Conservation (phyloP, 768 basidiomycete genomes). For the Amanita jacksonii region DNA sequence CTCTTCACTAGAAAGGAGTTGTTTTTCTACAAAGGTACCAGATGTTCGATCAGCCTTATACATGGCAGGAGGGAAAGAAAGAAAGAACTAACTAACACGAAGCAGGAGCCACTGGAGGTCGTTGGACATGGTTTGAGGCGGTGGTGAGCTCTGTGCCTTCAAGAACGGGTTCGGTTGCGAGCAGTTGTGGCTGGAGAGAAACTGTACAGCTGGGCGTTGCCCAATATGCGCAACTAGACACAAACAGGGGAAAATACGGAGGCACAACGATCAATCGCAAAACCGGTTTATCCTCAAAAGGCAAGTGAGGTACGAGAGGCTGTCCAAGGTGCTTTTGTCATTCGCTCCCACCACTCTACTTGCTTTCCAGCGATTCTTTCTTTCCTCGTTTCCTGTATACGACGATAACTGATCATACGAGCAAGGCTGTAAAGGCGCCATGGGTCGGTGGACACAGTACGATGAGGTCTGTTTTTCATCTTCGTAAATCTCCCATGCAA, state of each 20-base stretch:
- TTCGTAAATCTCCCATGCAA: too few species aligned
- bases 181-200: constrained; percentile 25
- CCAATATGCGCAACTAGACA: constrained; percentile 22
- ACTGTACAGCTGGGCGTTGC: constrained; percentile 29
- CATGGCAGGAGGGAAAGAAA: background rate
- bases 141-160: constrained; percentile 12
- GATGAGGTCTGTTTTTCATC: constrained; percentile 27
- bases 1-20: constrained; percentile 85
- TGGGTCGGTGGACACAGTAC: constrained; percentile 36
- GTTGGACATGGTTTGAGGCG: constrained; percentile 56
- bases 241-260: background rate
- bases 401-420: too few species aligned
- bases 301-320: too few species aligned
- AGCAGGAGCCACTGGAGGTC: constrained; percentile 93
- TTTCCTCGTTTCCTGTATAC: background rate
- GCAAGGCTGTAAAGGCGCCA: too few species aligned
- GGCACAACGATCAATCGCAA: too few species aligned
- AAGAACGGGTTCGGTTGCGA: constrained; percentile 9
- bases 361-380: background rate
- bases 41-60: constrained; percentile 1
- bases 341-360: too few species aligned
- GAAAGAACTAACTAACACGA: constrained; percentile 46
- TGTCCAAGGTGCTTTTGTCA: too few species aligned
- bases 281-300: too few species aligned
- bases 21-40: constrained; percentile 41